Conservation (phyloP, 257 asterid genomes). For the Paraleonurus japonicus region DNA sequence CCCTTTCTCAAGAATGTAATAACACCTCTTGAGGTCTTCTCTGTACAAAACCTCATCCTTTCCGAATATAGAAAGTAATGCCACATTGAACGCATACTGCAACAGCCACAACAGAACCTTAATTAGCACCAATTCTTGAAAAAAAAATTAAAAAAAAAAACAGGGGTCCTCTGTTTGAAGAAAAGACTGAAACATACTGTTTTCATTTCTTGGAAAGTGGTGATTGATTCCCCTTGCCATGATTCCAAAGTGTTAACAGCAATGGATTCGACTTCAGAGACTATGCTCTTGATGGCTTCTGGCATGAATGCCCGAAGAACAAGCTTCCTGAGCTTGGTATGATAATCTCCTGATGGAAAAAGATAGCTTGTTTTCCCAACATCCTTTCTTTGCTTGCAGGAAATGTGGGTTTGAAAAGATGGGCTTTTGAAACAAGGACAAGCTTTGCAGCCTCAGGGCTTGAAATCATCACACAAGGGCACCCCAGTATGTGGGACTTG, state of each 20-base stretch:
- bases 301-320: slow-evolving; percentile 78
- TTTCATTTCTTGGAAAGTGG: slow-evolving; percentile 79
- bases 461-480: slow-evolving; percentile 72
- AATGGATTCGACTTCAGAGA: slow-evolving; percentile 47
- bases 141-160: not conserved
- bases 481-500: slow-evolving; percentile 74
- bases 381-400: slow-evolving; percentile 83
- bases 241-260: slow-evolving; percentile 45
- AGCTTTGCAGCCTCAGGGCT: slow-evolving; percentile 75
- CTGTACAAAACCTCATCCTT: slow-evolving; percentile 61
- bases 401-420: slow-evolving; percentile 77
- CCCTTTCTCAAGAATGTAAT: slow-evolving; percentile 68
- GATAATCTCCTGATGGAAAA: slow-evolving; percentile 79
- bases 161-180: slow-evolving; percentile 39
- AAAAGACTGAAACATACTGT: slow-evolving; percentile 39
- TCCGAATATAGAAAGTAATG: slow-evolving; percentile 69
- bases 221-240: slow-evolving; percentile 57
- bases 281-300: slow-evolving; percentile 53
- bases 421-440: slow-evolving; percentile 65
- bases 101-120: slow-evolving; percentile 11
- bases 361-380: slow-evolving; percentile 75
- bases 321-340: slow-evolving; percentile 57
- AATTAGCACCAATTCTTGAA: not conserved
- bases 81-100: slow-evolving; percentile 87
- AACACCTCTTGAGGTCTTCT: slow-evolving; percentile 71